Conservation (phyloP, 2,329 filamentous ascomycete genomes). For the Penicillium oxalicum region DNA sequence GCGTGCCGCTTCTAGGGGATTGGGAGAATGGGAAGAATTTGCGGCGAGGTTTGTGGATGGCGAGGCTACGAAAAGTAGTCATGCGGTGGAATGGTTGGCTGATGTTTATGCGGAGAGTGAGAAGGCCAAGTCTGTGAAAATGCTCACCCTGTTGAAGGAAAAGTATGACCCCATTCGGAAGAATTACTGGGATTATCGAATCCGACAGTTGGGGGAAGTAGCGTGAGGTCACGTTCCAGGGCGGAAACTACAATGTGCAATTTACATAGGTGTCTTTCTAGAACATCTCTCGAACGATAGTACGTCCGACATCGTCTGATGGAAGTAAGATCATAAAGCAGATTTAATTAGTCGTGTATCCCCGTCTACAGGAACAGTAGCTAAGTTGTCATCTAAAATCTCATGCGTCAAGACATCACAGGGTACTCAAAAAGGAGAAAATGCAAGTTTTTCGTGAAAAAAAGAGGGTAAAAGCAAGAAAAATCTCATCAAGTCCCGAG, state of each 20-base stretch:
- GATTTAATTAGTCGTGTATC: too few relatives aligned
- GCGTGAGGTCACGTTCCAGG: neutral
- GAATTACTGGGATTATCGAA: conserved; percentile 86
- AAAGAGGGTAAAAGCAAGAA: too few relatives aligned
- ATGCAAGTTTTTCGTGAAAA: too few relatives aligned
- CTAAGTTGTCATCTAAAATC: too few relatives aligned
- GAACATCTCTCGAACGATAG: too few relatives aligned
- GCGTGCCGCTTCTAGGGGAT: conserved; percentile 53
- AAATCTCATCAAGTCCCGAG: too few relatives aligned
- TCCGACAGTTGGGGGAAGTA: conserved; percentile 33
- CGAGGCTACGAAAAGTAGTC: conserved; percentile 51
- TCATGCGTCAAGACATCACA: too few relatives aligned
- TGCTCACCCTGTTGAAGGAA: conserved; percentile 66
- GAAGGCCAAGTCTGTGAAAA: conserved; percentile 56
- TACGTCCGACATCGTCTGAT: too few relatives aligned
- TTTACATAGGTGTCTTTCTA: neutral
- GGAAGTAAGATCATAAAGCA: too few relatives aligned
- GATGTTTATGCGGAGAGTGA: conserved; percentile 41
- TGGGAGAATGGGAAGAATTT: conserved; percentile 49
- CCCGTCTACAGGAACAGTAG: too few relatives aligned
- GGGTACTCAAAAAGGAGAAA: too few relatives aligned
- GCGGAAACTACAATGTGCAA: neutral
- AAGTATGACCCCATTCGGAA: conserved; percentile 87
- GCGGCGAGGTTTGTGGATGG: conserved; percentile 47
- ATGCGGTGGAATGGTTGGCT: conserved; percentile 50